Percentiles rank a stretch among this genome's conserved stretches.
phyloP scores from a whole-genome alignment of 495 filamentous ascomycete genomes.

The Thermochaetoides thermophila region DNA sequence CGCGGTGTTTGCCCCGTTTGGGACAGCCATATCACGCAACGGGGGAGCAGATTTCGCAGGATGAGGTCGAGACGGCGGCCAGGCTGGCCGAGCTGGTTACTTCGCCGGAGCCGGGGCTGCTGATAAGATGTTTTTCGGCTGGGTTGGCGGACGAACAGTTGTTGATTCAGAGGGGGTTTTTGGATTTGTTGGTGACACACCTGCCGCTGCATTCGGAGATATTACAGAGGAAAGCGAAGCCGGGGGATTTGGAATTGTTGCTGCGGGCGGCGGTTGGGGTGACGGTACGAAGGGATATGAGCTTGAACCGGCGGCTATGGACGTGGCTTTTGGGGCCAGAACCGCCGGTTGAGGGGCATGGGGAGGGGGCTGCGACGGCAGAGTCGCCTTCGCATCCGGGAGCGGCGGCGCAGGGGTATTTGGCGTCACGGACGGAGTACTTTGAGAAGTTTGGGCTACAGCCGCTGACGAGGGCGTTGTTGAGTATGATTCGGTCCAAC shows the following conservation, averaged over 20 bases:
- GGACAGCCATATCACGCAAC: constrained; percentile 27
- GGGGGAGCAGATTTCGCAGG: constrained; percentile 11
- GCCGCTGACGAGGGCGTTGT: constrained; percentile 56
- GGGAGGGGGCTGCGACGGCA: constrained; percentile 27
- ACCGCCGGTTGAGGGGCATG: constrained; percentile 30
- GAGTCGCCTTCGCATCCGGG: constrained; percentile 35
- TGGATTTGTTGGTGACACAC: constrained; percentile 84
- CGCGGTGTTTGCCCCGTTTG: constrained; percentile 63
- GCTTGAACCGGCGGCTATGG: constrained; percentile 86
- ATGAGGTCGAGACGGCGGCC: constrained; percentile 17
- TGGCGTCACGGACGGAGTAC: constrained; percentile 46
- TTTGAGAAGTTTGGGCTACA: constrained; percentile 66
- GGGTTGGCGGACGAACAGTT: constrained; percentile 82
- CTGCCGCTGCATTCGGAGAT: constrained; percentile 79
- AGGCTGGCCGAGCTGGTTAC: constrained; percentile 60
- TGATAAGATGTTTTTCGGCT: constrained; percentile 79
- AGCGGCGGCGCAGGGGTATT: too few species aligned
- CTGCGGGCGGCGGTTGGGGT: constrained; percentile 72
- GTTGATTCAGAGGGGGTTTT: constrained; percentile 82
- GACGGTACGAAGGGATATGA: constrained; percentile 83
- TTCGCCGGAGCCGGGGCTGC: constrained; percentile 80
- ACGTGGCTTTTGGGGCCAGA: constrained; percentile 91
- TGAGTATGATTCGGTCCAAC: constrained; percentile 59
- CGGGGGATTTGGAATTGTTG: constrained; percentile 63
- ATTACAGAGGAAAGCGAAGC: constrained; percentile 54